These are phyloP conservation scores for Sungouiella thailandica DNA, from an alignment of 805 yeast genomes.

Conservation along the genomic window DNA sequence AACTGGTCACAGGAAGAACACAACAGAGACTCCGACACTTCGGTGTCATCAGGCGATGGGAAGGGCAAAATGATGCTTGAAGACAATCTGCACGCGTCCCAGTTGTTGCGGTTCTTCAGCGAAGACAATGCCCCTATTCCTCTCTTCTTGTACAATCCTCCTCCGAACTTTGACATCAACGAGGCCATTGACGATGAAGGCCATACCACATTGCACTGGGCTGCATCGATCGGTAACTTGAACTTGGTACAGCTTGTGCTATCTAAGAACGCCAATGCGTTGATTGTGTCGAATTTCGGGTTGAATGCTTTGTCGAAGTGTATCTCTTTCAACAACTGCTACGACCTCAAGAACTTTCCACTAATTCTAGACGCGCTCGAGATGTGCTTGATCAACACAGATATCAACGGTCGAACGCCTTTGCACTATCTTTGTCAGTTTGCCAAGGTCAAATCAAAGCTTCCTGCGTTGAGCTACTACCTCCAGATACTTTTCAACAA, in stretches of 20 bases:
- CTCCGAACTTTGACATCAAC: constrained; percentile 60
- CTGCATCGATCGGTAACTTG: constrained; percentile 89
- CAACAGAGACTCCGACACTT: constrained; percentile 37
- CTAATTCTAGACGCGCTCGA: constrained; percentile 70
- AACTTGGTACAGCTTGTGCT: constrained; percentile 71
- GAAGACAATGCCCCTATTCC: constrained; percentile 50
- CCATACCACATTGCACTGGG: constrained; percentile 95
- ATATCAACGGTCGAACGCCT: constrained; percentile 68
- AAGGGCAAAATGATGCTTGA: constrained; percentile 35
- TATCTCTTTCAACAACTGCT: constrained; percentile 84
- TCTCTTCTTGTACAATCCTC: constrained; percentile 57
- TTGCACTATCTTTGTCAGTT: constrained; percentile 80
- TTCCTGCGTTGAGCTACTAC: constrained; percentile 80
- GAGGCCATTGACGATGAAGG: constrained; percentile 91
- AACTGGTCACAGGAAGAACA: constrained; percentile 41
- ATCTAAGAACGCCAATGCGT: constrained; percentile 66
- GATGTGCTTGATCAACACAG: constrained; percentile 74
- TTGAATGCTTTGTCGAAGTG: constrained; percentile 85
- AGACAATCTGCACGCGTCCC: constrained; percentile 36
- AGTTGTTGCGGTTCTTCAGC: constrained; percentile 37
- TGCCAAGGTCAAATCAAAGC: constrained; percentile 59
- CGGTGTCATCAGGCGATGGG: constrained; percentile 17
- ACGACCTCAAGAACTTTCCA: constrained; percentile 74
- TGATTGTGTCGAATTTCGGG: constrained; percentile 55
- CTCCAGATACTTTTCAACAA: constrained; percentile 71